phyloP scores from a whole-genome alignment of 768 basidiomycete species.

The Pluteus cervinus region DNA sequence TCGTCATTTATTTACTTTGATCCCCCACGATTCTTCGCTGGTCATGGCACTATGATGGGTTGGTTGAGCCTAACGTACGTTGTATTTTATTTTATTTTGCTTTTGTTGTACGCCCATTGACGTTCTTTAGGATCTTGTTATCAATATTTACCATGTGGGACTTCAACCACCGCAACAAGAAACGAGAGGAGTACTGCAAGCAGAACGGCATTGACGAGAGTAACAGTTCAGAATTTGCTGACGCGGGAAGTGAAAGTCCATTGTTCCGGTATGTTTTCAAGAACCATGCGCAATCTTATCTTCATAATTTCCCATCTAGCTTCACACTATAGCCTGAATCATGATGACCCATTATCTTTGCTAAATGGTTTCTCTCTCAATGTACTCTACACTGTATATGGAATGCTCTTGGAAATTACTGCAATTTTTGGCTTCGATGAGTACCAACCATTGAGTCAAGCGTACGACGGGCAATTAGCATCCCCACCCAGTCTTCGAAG shows the following conservation, averaged over 20 bases:
- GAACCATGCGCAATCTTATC: no score
- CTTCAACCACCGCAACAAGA: slow-evolving; percentile 42
- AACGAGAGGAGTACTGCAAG: slow-evolving; percentile 38
- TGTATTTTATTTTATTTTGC: not conserved
- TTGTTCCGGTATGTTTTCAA: slow-evolving; percentile 44
- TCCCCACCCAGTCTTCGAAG: no score
- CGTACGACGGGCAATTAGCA: no score
- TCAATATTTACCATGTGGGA: slow-evolving; percentile 41
- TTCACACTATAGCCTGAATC: no score
- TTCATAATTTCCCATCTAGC: no score
- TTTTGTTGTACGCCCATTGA: not conserved
- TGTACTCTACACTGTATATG: no score
- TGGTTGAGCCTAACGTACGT: slow-evolving; percentile 28
- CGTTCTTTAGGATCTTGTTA: slow-evolving; percentile 23
- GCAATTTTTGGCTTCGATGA: no score
- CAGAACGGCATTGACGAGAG: slow-evolving; percentile 36
- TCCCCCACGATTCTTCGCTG: slow-evolving; percentile 30
- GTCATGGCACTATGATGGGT: slow-evolving; percentile 27
- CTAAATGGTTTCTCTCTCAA: no score
- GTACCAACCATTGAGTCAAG: no score
- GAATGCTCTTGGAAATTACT: no score
- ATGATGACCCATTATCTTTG: no score
- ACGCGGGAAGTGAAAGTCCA: slow-evolving; percentile 50
- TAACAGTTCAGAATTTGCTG: slow-evolving; percentile 32
- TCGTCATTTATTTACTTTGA: slow-evolving; percentile 34